These are phyloP conservation scores for Manihot esculenta DNA, from an alignment of 441 rosid species.

Conservation along the genomic window DNA sequence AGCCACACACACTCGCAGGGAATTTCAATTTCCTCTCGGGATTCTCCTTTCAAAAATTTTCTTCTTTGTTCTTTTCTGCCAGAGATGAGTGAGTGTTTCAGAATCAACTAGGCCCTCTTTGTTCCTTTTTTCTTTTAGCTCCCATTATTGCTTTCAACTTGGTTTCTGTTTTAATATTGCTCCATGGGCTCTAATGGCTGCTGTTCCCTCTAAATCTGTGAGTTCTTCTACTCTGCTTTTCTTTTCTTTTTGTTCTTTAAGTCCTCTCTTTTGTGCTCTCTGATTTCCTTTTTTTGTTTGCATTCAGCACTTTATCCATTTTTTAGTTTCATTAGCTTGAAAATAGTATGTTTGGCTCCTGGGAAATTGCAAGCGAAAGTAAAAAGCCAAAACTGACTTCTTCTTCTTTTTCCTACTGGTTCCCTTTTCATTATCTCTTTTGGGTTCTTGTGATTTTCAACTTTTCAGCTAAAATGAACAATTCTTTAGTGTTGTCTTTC, in stretches of 20 bases:
- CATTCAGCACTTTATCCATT: neutral
- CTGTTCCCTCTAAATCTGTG: constrained; percentile 35
- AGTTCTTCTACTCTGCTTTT: constrained; percentile 19
- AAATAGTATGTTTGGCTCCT: constrained; percentile 16
- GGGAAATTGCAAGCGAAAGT: constrained; percentile 6
- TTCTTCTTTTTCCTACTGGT: too few relatives aligned
- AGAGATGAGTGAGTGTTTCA: constrained; percentile 20
- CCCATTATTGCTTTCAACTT: neutral
- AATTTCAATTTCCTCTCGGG: constrained; percentile 3
- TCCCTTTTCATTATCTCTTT: too few relatives aligned
- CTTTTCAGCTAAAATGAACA: neutral
- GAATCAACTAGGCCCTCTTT: neutral
- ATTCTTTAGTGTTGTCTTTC: neutral
- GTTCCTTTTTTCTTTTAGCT: neutral
- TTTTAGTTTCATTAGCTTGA: neutral
- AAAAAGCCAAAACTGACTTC: constrained; percentile 3
- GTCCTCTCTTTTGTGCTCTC: neutral
- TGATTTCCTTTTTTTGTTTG: neutral
- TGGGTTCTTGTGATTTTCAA: neutral
- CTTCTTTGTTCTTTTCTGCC: constrained; percentile 20
- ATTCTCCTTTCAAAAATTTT: neutral
- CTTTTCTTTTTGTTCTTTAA: neutral
- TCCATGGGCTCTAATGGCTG: constrained; percentile 18
- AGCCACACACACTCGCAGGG: neutral
- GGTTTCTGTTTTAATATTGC: neutral